Base-by-base conservation (phyloP, 495 filamentous ascomycete species). In the Penicillium samsonianum region DNA sequence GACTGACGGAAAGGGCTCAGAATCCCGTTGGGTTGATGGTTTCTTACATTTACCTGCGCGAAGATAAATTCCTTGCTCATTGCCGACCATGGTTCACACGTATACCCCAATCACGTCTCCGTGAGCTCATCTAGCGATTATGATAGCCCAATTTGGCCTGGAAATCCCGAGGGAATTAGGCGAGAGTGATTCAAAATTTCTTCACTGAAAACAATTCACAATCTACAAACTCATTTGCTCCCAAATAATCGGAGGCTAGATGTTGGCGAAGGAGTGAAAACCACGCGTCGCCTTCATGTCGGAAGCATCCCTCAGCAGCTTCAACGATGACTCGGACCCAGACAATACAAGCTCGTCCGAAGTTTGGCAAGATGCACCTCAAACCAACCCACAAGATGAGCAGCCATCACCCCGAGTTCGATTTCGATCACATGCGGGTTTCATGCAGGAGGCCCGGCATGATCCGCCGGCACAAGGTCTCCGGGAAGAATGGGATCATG, bases 61-160 rank as follows among this genome's bases (percentile, higher is more conserved):
- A 35, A 4, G 25, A 37, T 26, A 2, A 42, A 19, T 1, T 31
- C 17, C 42, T 17, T 52, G 44, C 17, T 48, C 28, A 53, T 43
- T 14, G 5, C 42, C 17, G 20, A 47, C 53, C 42, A 12, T 40
- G 52, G 40, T 12, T 54, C 31, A 33, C 19, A 3, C 2, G 17
- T 3, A 56, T 53, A 51, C 55, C 54, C 50, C 50, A 41, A 37
- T 17, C 20, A 37, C 55, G 62, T 60, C 55, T 37, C 47, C 40
- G 60, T 64, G 58, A 64, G 50, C 58, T 64, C 62, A 64, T 60
- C 4, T 30, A 42, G 30, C 31, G 31, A 28, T 33, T 9, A 9
- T 35, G 30, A 17, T 52, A 52, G 10, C 35, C 38, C 50, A 58
- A 40, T 47, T 10, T 4, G n/a, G 30, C 19, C 16, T n/a, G 33